phyloP scores from a whole-genome alignment of 306 rosid genomes.

The Begonia loranthoides region DNA sequence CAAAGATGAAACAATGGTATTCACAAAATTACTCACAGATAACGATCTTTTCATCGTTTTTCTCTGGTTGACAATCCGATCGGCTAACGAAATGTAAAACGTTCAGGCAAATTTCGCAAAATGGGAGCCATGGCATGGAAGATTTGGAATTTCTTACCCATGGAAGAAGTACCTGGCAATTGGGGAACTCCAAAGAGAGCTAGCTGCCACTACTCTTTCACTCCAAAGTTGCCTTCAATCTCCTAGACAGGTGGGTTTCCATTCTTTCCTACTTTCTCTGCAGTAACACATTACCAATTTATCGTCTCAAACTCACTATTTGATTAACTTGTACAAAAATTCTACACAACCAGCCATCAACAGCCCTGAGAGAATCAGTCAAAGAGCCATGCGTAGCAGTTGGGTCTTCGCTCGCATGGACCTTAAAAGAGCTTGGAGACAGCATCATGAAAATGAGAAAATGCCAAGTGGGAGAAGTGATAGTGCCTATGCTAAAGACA shows the following conservation, averaged over 20 bases:
- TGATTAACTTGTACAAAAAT: too few species aligned
- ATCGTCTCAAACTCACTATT: too few species aligned
- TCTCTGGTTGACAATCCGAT: too few species aligned
- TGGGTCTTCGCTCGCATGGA: constrained; percentile 28
- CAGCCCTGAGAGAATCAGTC: constrained; percentile 12
- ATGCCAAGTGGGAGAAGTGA: constrained; percentile 17
- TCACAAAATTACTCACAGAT: too few species aligned
- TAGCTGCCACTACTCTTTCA: constrained; percentile 44
- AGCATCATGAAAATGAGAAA: constrained; percentile 49
- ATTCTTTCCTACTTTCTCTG: too few species aligned
- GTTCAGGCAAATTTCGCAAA: constrained; percentile 70
- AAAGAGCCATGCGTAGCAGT: constrained; percentile 37
- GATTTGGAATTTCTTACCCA: constrained; percentile 68
- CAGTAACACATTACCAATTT: too few species aligned
- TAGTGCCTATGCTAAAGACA: constrained; percentile 32
- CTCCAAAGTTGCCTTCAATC: constrained; percentile 38
- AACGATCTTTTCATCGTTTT: too few species aligned
- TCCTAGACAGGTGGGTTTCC: constrained; percentile 41
- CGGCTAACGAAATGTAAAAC: too few species aligned
- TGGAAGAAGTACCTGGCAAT: constrained; percentile 67
- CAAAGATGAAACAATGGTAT: constrained; percentile 67
- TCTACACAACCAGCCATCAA: constrained; percentile 18
- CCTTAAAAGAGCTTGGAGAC: constrained; percentile 53
- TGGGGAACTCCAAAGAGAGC: constrained; percentile 55
- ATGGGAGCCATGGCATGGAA: constrained; percentile 99